Conservation (phyloP, 495 filamentous ascomycete genomes). For the Penicillium psychrofluorescens region DNA sequence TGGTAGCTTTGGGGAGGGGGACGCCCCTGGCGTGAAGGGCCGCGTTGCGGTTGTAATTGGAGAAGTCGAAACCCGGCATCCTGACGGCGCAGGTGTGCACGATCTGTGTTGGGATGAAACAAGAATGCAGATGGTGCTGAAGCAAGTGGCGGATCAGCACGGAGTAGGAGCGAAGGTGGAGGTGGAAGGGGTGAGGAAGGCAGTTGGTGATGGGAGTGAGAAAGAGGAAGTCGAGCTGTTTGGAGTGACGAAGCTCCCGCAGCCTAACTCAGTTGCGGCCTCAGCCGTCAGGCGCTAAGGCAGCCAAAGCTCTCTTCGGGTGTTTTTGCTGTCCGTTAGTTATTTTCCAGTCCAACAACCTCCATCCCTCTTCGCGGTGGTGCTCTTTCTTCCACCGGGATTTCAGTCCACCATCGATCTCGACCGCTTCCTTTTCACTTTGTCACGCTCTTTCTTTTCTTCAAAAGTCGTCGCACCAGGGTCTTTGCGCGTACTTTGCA, state of each 20-base stretch:
- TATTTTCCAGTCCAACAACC: too few relatives aligned
- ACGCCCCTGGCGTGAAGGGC: constrained; percentile 89
- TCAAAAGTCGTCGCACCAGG: constrained; percentile 21
- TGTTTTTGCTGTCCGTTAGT: constrained; percentile 24
- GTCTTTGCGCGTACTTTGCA: constrained; percentile 35
- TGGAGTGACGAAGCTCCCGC: constrained; percentile 41
- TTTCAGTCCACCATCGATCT: constrained; percentile 3
- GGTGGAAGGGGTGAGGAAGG: constrained; percentile 9
- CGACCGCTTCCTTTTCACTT: constrained; percentile 3
- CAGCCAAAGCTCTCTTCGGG: background rate
- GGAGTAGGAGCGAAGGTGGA: constrained; percentile 3
- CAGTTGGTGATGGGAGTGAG: constrained; percentile 18
- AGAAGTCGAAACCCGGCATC: constrained; percentile 99
- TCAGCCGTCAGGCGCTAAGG: constrained; percentile 21
- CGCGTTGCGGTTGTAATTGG: constrained; percentile 97
- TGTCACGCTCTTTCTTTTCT: constrained; percentile 11
- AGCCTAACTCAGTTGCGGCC: constrained; percentile 25
- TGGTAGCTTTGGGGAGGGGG: constrained; percentile 93
- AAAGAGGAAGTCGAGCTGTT: constrained; percentile 14
- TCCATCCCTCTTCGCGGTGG: background rate
- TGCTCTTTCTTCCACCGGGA: constrained; percentile 4
- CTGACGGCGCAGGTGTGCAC: constrained; percentile 25
- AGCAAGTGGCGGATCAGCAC: too few relatives aligned
- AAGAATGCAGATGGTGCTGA: background rate
- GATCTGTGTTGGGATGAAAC: background rate